Conservation (phyloP, 1,284 basidiomycete genomes). For the Sparassis latifolia region DNA sequence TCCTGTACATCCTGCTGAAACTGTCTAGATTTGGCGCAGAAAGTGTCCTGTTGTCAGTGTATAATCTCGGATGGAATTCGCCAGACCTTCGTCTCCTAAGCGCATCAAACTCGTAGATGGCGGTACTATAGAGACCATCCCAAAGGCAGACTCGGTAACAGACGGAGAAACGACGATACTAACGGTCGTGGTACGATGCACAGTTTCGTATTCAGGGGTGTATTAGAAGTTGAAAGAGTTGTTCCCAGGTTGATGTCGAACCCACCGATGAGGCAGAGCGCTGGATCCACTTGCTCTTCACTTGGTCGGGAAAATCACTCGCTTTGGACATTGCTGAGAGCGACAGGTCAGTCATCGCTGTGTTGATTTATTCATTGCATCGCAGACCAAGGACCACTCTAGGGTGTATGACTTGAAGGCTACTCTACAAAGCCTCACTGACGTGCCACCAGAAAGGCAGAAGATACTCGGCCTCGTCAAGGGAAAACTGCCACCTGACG, state of each 20-base stretch:
- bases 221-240: no score
- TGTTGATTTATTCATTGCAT: neutral
- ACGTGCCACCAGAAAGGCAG: conserved; percentile 80
- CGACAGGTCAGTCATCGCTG: conserved; percentile 44
- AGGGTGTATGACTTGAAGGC: conserved; percentile 69
- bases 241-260: no score
- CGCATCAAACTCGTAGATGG: neutral
- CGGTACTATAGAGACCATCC: neutral
- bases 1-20: neutral
- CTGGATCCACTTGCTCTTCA: conserved; percentile 60
- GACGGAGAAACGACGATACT: neutral
- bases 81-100: neutral
- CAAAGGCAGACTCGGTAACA: no score
- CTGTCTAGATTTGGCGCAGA: neutral
- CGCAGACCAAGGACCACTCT: neutral
- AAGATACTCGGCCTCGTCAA: conserved; percentile 86
- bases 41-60: neutral
- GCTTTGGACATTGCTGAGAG: conserved; percentile 60
- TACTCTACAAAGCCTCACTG: conserved; percentile 63
- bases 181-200: neutral
- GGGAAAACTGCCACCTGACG: conserved; percentile 76
- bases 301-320: conserved; percentile 57
- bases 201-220: neutral
- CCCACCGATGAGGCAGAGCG: conserved; percentile 10
- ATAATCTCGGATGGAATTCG: neutral